Evolutionary conservation across 2,329 filamentous ascomycete genomes (phyloP).

Genomic region (Apiospora kogelbergensis): DNA sequence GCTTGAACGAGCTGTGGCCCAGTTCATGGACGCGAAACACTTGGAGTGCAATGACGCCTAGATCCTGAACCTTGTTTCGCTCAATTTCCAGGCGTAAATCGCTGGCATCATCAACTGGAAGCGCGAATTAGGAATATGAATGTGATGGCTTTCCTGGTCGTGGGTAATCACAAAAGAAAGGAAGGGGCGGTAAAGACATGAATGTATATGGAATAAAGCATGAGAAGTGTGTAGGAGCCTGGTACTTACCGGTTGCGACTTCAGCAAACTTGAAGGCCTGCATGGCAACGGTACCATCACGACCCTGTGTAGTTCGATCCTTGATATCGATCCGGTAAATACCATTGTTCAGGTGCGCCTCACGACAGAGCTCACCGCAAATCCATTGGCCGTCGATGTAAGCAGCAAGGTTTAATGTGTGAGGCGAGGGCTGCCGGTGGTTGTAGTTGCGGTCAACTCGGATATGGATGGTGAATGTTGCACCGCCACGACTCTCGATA

Average conservation of each 20-base stretch:
- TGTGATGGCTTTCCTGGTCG: not conserved
- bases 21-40: not conserved
- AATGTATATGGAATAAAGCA: not conserved
- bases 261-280: conserved; percentile 21
- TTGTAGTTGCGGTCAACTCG: conserved; percentile 14
- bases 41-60: not conserved
- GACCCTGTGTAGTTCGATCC: not conserved
- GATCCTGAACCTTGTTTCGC: not conserved
- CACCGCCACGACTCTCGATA: conserved; percentile 22
- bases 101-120: not conserved
- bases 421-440: conserved; percentile 11
- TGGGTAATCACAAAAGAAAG: not conserved
- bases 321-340: not conserved
- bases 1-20: not conserved
- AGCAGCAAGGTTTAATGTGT: conserved; percentile 17
- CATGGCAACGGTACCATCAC: not conserved
- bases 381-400: conserved; percentile 21
- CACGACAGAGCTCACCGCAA: conserved; percentile 13
- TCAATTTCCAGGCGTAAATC: not conserved
- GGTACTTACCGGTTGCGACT: conserved; percentile 18
- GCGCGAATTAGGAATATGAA: not conserved
- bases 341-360: not conserved
- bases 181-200: not conserved
- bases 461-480: conserved; percentile 19
- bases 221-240: not conserved